A percentile compares a stretch with the other conserved stretches of the same genome.
Conservation (phyloP, 1,139 yeast genomes). For the Pneumocystis carinii region DNA sequence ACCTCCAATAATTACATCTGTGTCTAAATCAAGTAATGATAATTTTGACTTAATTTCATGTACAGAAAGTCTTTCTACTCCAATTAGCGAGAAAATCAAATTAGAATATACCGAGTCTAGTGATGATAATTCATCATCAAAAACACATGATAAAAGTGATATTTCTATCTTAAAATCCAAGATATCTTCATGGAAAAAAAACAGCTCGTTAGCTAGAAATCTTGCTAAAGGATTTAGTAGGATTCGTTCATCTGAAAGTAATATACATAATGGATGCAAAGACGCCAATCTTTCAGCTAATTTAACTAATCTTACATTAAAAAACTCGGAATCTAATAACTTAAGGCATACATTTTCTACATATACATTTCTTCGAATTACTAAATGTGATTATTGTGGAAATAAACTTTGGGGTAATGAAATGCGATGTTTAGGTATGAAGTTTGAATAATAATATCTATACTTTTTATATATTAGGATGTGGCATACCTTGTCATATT, state of each 20-base stretch:
- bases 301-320: not conserved
- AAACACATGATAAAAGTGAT: not conserved
- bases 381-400: slow-evolving; percentile 7
- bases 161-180: not conserved
- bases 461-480: not conserved
- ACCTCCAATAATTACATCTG: not conserved
- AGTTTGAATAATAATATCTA: not conserved
- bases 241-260: slow-evolving; percentile 23
- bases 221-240: slow-evolving; percentile 23
- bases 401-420: slow-evolving; percentile 7
- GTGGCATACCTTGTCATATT: slow-evolving; percentile 6
- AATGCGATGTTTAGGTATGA: slow-evolving; percentile 4
- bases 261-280: not conserved
- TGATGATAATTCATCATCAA: not conserved
- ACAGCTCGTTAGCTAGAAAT: slow-evolving; percentile 25
- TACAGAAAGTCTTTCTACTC: slow-evolving; percentile 1
- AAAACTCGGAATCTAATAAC: not conserved
- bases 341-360: not conserved
- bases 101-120: not conserved
- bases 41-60: not conserved
- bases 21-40: not conserved
- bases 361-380: slow-evolving; percentile 1
- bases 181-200: slow-evolving; percentile 8
- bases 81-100: not conserved
- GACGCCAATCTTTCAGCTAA: not conserved